A percentile compares a stretch with the other conserved stretches of the same genome.
Conservation (phyloP, 2,329 filamentous ascomycete species). For the Aspergillus quadricinctus region DNA sequence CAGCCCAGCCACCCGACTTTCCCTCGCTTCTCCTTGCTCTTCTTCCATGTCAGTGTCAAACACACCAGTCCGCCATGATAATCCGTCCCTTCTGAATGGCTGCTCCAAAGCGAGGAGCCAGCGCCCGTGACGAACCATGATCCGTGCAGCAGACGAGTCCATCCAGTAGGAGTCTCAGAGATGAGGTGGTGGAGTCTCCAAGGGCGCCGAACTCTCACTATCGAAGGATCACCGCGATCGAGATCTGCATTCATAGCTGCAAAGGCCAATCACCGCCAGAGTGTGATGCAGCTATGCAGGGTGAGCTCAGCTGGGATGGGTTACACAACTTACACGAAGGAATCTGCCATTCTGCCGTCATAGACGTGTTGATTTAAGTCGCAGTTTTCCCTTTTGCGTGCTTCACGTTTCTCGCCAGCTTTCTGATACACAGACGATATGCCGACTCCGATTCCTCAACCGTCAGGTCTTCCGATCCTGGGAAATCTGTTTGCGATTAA, state of each 20-base stretch:
- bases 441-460: conserved; percentile 49
- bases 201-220: conserved; percentile 7
- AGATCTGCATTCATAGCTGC: conserved; percentile 11
- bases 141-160: conserved; percentile 18
- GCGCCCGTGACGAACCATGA: conserved; percentile 17
- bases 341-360: neutral
- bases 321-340: neutral
- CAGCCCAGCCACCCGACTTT: neutral
- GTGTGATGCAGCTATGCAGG: neutral
- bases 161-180: conserved; percentile 7
- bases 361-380: neutral
- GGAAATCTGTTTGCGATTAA: conserved; percentile 52
- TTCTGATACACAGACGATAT: conserved; percentile 15
- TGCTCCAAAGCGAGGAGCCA: conserved; percentile 8
- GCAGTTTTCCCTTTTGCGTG: neutral
- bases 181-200: conserved; percentile 2
- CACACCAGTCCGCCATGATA: conserved; percentile 3
- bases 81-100: conserved; percentile 10
- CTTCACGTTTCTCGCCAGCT: neutral
- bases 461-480: conserved; percentile 48
- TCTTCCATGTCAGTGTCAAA: neutral
- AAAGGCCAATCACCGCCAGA: conserved; percentile 6
- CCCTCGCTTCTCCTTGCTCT: neutral
- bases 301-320: conserved; percentile 3
- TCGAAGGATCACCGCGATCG: conserved; percentile 9